Evolutionary conservation across 192 early-diverging fungal species (phyloP), one percentile per base, ranked within the genome.

Genomic region (Umbelopsis isabellina): DNA sequence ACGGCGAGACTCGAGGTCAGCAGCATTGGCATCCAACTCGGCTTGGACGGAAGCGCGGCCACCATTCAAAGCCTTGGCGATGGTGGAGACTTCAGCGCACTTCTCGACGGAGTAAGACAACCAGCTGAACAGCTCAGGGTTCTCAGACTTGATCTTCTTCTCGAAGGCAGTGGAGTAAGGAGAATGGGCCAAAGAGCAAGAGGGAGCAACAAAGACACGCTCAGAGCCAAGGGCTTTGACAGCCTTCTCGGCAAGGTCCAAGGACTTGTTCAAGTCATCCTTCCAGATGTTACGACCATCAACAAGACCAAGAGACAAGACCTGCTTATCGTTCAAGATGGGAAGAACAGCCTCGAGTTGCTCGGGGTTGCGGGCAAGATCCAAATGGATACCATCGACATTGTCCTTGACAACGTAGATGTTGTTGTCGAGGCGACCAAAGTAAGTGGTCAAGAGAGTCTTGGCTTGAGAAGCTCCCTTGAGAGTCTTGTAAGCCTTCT

Each of bases 281-380:
- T 95, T 97, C 97, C 97, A 99, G 82, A 99, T 91, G 89, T 99
- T 98, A 72, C 97, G 91, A 47, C 97, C 97, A 82, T 98, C 91
- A 68, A 99, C 87, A 49, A 99, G 84, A 79, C 97, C 97, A 66
- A 94, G 83, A n/a, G 95, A 97, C n/a, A 98, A 85, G 48, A 86
- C 72, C 75, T 92, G 81, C 71, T 82, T 83, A 21, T 78, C 75
- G 44, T 85, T 83, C 37, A 93, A 76, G 49, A 82, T 46, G 67
- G 81, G 80, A 55, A 95, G 73, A 49, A 94, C 86, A 37, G 80
- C 70, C 69, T 96, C 90, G 61, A 97, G 82, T 76, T 97, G 92
- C 48, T 87, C 86, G 46, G 88, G 88, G 25, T 89, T 92, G 64
- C 94, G 92, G 21, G 96, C 90, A 35, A 97, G 89, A 83, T 99